Evolutionary conservation across 2,329 filamentous ascomycete species (phyloP), one percentile per base, ranked within the genome.

Genomic region (Achaetomium macrosporum): DNA sequence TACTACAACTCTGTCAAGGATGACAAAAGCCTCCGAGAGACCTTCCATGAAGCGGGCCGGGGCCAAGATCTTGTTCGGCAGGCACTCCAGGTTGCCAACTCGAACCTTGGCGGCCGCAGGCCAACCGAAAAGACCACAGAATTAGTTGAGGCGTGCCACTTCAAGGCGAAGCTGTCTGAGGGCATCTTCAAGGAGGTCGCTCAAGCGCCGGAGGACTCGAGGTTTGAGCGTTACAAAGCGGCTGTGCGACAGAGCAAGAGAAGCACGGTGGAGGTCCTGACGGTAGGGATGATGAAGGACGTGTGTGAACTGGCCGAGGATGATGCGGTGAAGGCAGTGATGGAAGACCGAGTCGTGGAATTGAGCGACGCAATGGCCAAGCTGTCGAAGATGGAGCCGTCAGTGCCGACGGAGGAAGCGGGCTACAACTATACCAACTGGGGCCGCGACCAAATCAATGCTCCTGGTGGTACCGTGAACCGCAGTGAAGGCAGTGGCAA

Each of bases 161-260:
- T 31, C 35, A 47, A 47, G 45, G 35, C 35, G 45, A 40, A 47
- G 45, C 45, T 47, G 35, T 39, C 36, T 40, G 36, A 31, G 45
- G 45, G 45, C 45, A 47, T 40, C 45, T 40, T 43, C 42, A 47
- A 47, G 45, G 45, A 37, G 45, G 35, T 47, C 45, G 45, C n/a
- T 47, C 35, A 47, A 47, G 45, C 45, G 35, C 42, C 42, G 42
- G 42, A 43, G 29, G 42, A 19, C 42, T 43, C 29, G 42, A 31
- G 42, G 29, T 43, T 43, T 33, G 42, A 43, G 42, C 17, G 43
- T 50, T 45, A 45, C 31, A 45, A 45, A 45, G 42, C 11, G 42
- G 29, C 16, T 45, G 31, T 45, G 31, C 29, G 42, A 45, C 11
- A 13, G 30, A 7, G 42, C 42, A 35, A 45, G 42, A 30, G 42